Base-by-base conservation (phyloP, 352 stramenopile genomes). In the Pythium aphanidermatum region DNA sequence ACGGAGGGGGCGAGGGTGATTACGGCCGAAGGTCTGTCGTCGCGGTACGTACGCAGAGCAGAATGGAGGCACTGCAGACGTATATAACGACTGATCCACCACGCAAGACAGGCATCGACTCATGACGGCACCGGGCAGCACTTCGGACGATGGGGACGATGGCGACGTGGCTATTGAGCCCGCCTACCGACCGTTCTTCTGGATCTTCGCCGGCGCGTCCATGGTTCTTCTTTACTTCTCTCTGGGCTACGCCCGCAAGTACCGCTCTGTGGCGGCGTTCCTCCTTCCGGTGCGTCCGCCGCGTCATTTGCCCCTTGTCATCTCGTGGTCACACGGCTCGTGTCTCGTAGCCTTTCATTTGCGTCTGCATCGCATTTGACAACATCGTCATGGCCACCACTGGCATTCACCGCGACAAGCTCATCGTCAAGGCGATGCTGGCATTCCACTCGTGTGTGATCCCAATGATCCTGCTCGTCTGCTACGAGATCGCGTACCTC, bases 401-500 rank as follows among this genome's bases (percentile, higher is more conserved):
- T 7, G 80, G 76, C 4, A 65, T 90, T 40, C 63, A 90, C 57
- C 75, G 70, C 32, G 54, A 62, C 40, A 68, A 68, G 21, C 38
- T 50, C 4, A 71, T 60, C 36, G 79, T 79, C 20, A 67, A 85
- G 43, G 68, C 69, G 31, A 90, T 92, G 80, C 55, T 92, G 6
- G 80, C 74, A 13, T 86, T 92, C 52, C 80, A 90, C 51, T 65
- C 80, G 29, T 90, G 77, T 49, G 71, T 95, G 34, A 86, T 81
- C 26, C 86, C 86, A 0, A 74, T 95, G 60, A 65, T 94, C 35
- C 58, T 96, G 34, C 62, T 96, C 16, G 75, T 92, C 3, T 91
- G 82, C 64, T 96, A 95, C 51, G 85, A 96, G 59, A 61, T 95
- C 53, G 82, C 82, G 11, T 96, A 96, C 64, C 45, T 87, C 29